Base-by-base conservation (phyloP, 1,139 yeast genomes). In the Geotrichum candidum region DNA sequence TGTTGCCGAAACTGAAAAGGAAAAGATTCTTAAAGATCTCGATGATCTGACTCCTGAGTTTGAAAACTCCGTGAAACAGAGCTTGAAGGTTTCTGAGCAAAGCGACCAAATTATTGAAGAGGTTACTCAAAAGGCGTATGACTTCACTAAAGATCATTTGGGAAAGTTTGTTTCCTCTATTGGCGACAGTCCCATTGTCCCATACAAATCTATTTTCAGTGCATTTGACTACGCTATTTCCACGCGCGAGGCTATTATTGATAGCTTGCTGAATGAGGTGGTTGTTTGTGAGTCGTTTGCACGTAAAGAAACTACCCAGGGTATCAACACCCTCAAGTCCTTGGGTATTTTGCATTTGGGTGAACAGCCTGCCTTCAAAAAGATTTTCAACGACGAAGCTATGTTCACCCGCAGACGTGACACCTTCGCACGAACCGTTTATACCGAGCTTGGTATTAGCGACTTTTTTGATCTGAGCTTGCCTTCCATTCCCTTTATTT, bases 371-470 rank as follows among this genome's bases (percentile, higher is more conserved):
- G 74, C 73, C 13, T 72, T 72, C 57, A 86, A 85, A 64, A 87
- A 87, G 65, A 82, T 82, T 11, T 92, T 94, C 76, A 84, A 88
- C 63, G 83, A 89, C 18, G 87, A 85, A 31, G 81, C 88, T 57
- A 94, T 94, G 99, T 94, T 91, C 68, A 83, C 90, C 2, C 84
- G 92, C 68, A 81, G 81, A 62, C 82, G 82, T 55, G 97, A 94
- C 69, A 74, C 82, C 5, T 76, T 86, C 52, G 81, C 84, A 51
- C 84, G 87, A 66, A 79, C 82, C 57, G 77, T 92, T 55, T 78
- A 82, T 64, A 82, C 84, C 48, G 81, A 82, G 48, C 80, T 92
- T 56, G 83, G 86, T 18, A 61, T 88, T 1, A 63, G 79, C 22
- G 98, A 94, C 73, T 85, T 91, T 68, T 79, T 92, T 70, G 96